These are phyloP conservation scores for Heliocybe sulcata DNA, from an alignment of 1,284 basidiomycete genomes.

Conservation along the genomic window DNA sequence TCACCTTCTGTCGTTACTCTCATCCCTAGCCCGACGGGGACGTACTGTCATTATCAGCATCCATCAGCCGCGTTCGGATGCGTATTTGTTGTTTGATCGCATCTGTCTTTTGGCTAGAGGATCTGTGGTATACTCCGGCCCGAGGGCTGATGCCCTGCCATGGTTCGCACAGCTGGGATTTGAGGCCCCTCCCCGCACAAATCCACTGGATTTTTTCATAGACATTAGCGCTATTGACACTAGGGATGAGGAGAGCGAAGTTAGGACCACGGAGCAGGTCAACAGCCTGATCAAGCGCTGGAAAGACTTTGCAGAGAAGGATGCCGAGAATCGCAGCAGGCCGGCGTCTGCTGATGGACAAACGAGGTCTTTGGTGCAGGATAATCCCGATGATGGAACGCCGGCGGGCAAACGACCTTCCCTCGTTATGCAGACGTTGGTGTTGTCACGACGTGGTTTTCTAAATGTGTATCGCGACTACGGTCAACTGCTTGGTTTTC, in stretches of 20 bases:
- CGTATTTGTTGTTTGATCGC: conserved; percentile 36
- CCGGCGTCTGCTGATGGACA: neutral
- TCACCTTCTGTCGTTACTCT: conserved; percentile 37
- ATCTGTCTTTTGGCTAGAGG: conserved; percentile 38
- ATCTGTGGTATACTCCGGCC: conserved; percentile 34
- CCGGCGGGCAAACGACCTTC: neutral
- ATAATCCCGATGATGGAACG: neutral
- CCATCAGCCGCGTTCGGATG: conserved; percentile 45
- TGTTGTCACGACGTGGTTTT: neutral
- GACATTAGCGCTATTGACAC: conserved; percentile 37
- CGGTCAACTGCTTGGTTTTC: neutral
- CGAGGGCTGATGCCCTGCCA: conserved; percentile 22
- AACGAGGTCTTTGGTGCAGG: neutral
- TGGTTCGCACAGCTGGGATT: conserved; percentile 32
- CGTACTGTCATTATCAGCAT: conserved; percentile 40
- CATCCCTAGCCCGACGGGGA: conserved; percentile 33
- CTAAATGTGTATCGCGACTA: conserved; percentile 3
- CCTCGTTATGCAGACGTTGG: neutral
- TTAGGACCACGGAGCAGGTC: conserved; percentile 19
- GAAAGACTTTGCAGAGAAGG: conserved; percentile 15
- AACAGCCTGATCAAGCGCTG: conserved; percentile 21
- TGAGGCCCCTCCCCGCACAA: conserved; percentile 21
- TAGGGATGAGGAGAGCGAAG: conserved; percentile 29
- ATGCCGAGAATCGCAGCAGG: too few relatives aligned
- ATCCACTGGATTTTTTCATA: conserved; percentile 40